Evolutionary conservation across 2,329 filamentous ascomycete species (phyloP).

Genomic region (Fusarium liriodendri): DNA sequence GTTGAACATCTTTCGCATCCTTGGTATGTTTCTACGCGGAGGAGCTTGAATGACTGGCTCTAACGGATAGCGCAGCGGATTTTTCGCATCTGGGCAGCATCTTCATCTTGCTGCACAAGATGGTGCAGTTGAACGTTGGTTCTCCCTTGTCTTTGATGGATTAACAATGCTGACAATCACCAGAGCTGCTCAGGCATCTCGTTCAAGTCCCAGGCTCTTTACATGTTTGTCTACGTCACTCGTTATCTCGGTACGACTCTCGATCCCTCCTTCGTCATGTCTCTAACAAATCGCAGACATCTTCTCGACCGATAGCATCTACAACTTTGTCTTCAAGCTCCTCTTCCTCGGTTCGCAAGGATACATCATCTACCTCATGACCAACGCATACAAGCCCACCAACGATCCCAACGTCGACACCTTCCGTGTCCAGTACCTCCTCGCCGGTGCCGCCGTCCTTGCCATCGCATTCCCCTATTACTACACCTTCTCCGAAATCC

Average conservation of each 20-base stretch:
- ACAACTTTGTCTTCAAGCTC: slow-evolving; percentile 96
- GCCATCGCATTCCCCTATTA: slow-evolving; percentile 87
- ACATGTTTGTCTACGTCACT: slow-evolving; percentile 92
- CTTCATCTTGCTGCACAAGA: slow-evolving; percentile 95
- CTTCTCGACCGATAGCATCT: slow-evolving; percentile 84
- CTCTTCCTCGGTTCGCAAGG: slow-evolving; percentile 90
- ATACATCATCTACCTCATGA: slow-evolving; percentile 98
- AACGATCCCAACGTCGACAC: slow-evolving; percentile 98
- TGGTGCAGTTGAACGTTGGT: slow-evolving; percentile 88
- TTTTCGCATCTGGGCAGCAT: slow-evolving; percentile 96
- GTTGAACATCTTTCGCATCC: slow-evolving; percentile 69
- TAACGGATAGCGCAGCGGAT: slow-evolving; percentile 72
- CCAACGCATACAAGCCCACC: slow-evolving; percentile 95
- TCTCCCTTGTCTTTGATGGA: slow-evolving; percentile 12
- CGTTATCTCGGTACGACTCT: slow-evolving; percentile 82
- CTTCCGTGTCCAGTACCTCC: slow-evolving; percentile 94
- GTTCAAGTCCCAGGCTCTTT: slow-evolving; percentile 97
- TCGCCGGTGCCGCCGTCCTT: slow-evolving; percentile 82
- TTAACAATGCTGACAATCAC: slow-evolving; percentile 33
- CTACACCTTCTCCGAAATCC: slow-evolving; percentile 85
- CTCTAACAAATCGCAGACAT: slow-evolving; percentile 69
- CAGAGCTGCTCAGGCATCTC: slow-evolving; percentile 98
- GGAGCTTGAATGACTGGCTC: not conserved
- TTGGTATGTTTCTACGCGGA: slow-evolving; percentile 56
- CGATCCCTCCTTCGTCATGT: not conserved